phyloP scores from a whole-genome alignment of 2,329 filamentous ascomycete genomes.

The Diaporthe vexans region DNA sequence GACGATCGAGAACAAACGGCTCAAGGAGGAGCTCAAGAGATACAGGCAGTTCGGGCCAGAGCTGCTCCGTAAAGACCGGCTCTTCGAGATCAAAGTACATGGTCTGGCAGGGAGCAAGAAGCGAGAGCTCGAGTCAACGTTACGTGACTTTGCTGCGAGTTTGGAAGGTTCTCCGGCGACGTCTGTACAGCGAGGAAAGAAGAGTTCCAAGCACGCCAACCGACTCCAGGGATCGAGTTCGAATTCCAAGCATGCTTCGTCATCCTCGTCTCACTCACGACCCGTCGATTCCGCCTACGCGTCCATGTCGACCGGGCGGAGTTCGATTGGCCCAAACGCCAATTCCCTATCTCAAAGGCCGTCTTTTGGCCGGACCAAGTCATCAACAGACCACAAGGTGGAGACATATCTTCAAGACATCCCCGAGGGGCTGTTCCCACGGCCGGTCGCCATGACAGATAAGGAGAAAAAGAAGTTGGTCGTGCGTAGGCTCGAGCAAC shows the following conservation, averaged over 20 bases:
- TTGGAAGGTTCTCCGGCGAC: slow-evolving; percentile 66
- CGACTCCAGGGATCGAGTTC: slow-evolving; percentile 60
- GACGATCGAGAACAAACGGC: slow-evolving; percentile 84
- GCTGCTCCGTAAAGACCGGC: slow-evolving; percentile 78
- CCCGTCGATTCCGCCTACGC: slow-evolving; percentile 76
- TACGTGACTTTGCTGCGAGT: slow-evolving; percentile 78
- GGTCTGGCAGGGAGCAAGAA: slow-evolving; percentile 80
- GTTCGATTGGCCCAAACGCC: slow-evolving; percentile 52
- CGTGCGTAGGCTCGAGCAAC: slow-evolving; percentile 81
- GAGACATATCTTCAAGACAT: slow-evolving; percentile 81
- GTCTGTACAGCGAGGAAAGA: slow-evolving; percentile 58
- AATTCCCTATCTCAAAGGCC: slow-evolving; percentile 58
- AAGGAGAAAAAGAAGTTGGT: slow-evolving; percentile 83
- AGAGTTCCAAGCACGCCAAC: slow-evolving; percentile 55
- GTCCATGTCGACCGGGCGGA: slow-evolving; percentile 71
- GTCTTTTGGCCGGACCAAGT: slow-evolving; percentile 54
- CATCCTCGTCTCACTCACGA: slow-evolving; percentile 66
- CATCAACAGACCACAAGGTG: slow-evolving; percentile 69
- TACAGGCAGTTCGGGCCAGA: slow-evolving; percentile 78
- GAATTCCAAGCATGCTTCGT: slow-evolving; percentile 65
- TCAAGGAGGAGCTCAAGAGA: slow-evolving; percentile 80
- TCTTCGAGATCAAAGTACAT: slow-evolving; percentile 88
- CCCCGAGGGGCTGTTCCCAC: slow-evolving; percentile 76
- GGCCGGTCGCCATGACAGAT: slow-evolving; percentile 74
- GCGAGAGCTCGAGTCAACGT: slow-evolving; percentile 79